Evolutionary conservation across 768 basidiomycete species (phyloP), one percentile per base, ranked within the genome.

Genomic region (Leccinum disarticulatum): DNA sequence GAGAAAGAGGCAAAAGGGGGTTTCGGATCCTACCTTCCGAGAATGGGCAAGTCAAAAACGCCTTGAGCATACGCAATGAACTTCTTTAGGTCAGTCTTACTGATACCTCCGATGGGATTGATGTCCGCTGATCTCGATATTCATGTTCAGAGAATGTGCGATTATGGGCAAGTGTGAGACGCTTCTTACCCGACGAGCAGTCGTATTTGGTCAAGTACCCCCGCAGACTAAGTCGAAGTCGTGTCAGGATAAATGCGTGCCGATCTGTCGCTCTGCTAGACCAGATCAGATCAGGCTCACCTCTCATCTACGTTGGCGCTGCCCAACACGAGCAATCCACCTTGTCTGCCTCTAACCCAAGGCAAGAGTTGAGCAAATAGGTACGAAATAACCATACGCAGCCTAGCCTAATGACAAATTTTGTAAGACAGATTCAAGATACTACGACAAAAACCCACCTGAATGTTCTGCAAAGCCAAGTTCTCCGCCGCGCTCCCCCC

Each of bases 191-290:
- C 7, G 91, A 93, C 4, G 92, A 96, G 67, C 90, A 98, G 72
- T 99, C 97, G 71, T 98, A 98, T 77, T 99, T 98, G 1, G 97
- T 99, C 60, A 97, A 77, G 73, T 98, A 99, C 6, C 97, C 97
- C 55, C 97, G 86, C 58, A 98, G 81, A 77, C 95, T 95, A 54
- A 48, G 43, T 46, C 49, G 49, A 48, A 10, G 4, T 50, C 22
- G 36, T 49, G 54, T 55, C 48, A 46, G 48, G 8, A 14, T 15
- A 49, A 8, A 22, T 27, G 14, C 6, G n/a, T 48, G 25, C 43
- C 41, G n/a, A 17, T 22, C 38, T 19, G 7, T 17, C 19, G 31
- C 38, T 38, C 38, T 55, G 22, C 9, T 4, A 25, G 27, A 41
- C 6, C 6, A 41, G 22, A 5, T 27, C 3, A 22, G 35, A 46